Evolutionary conservation across 495 filamentous ascomycete genomes (phyloP).

Genomic region (Astrothelium subdiscretum): DNA sequence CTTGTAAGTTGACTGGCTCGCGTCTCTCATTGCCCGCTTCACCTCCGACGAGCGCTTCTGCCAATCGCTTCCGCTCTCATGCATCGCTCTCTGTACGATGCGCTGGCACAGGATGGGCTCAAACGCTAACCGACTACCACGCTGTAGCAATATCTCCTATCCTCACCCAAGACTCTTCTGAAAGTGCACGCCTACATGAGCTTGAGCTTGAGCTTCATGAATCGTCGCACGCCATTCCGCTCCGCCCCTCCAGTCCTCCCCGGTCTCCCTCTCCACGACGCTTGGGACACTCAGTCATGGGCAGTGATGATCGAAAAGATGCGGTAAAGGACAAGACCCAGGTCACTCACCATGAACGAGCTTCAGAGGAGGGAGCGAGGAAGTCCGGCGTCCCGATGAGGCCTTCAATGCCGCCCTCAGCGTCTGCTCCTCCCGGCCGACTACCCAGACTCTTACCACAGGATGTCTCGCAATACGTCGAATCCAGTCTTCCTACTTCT

Average conservation of each 20-base stretch:
- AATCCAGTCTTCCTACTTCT: slow-evolving; percentile 24
- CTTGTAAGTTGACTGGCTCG: slow-evolving; percentile 24
- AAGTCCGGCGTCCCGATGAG: slow-evolving; percentile 5
- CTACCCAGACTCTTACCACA: slow-evolving; percentile 31
- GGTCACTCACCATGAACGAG: background rate
- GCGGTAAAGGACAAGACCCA: slow-evolving; percentile 1
- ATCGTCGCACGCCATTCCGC: background rate
- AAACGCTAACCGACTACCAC: background rate
- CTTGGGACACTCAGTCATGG: background rate
- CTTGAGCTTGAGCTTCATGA: slow-evolving; percentile 3
- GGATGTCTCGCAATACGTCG: slow-evolving; percentile 30
- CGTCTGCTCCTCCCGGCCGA: slow-evolving; percentile 31
- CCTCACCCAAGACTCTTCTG: background rate
- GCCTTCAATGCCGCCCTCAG: slow-evolving; percentile 17
- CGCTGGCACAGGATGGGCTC: slow-evolving; percentile 29
- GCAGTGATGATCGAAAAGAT: background rate
- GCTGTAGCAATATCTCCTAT: background rate
- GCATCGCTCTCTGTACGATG: slow-evolving; percentile 32
- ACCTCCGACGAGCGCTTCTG: slow-evolving; percentile 29
- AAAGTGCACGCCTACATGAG: background rate
- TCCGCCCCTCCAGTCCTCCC: slow-evolving; percentile 1
- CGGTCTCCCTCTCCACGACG: slow-evolving; percentile 2
- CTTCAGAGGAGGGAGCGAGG: background rate
- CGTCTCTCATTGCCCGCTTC: slow-evolving; percentile 15
- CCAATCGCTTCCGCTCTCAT: slow-evolving; percentile 41